phyloP scores from a whole-genome alignment of 257 asterid species.

The Solanum paucissectum region DNA sequence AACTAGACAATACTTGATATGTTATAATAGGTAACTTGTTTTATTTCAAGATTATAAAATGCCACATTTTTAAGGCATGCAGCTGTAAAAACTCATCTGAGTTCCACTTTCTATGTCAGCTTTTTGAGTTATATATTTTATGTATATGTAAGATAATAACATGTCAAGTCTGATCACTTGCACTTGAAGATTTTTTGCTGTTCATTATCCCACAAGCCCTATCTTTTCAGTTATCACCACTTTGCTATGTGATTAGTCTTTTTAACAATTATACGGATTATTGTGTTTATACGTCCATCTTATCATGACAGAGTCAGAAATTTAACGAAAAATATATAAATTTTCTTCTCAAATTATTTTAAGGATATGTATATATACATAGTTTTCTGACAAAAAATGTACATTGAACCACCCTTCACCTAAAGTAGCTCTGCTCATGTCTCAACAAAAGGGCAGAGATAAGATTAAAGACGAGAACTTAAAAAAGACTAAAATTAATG shows the following conservation, averaged over 20 bases:
- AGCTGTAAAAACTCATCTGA: not conserved
- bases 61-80: not conserved
- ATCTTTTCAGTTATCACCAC: not conserved
- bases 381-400: no score
- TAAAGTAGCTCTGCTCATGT: no score
- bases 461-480: not conserved
- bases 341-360: no score
- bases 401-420: no score
- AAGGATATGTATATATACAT: fast-evolving
- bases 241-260: not conserved
- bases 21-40: not conserved
- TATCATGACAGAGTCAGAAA: not conserved
- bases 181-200: not conserved
- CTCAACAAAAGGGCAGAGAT: not conserved
- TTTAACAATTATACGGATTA: not conserved
- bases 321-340: not conserved
- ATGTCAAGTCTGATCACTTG: not conserved
- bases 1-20: not conserved
- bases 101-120: not conserved
- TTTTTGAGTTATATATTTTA: not conserved
- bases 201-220: not conserved
- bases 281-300: not conserved
- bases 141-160: not conserved
- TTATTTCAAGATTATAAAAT: not conserved
- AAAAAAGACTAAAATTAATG: not conserved